These are phyloP conservation scores for Monosporascus sp. DNA, from an alignment of 2,329 filamentous ascomycete genomes.

Conservation along the genomic window DNA sequence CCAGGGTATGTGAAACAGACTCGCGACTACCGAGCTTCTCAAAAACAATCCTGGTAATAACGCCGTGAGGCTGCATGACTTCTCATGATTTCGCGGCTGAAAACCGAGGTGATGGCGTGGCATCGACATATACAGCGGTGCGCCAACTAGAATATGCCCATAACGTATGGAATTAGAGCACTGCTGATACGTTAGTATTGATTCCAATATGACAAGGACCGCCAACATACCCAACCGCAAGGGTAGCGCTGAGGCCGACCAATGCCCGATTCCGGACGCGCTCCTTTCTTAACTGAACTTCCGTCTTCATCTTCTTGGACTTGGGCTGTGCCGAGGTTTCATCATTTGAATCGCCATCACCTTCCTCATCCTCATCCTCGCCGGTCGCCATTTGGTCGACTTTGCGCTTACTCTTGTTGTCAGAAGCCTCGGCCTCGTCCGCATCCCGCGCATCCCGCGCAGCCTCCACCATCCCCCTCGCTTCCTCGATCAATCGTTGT, in stretches of 20 bases:
- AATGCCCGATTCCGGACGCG: slow-evolving; percentile 81
- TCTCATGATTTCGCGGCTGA: neutral
- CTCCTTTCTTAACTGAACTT: slow-evolving; percentile 77
- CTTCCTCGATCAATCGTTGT: slow-evolving; percentile 76
- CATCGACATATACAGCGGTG: neutral
- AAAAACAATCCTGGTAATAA: slow-evolving; percentile 1
- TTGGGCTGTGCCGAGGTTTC: slow-evolving; percentile 38
- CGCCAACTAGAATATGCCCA: slow-evolving; percentile 40
- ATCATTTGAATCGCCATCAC: slow-evolving; percentile 35
- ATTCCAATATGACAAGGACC: neutral
- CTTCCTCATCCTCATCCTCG: slow-evolving; percentile 51
- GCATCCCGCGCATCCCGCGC: slow-evolving; percentile 37
- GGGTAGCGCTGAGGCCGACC: slow-evolving; percentile 77
- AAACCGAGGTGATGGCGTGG: neutral
- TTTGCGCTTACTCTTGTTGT: slow-evolving; percentile 65
- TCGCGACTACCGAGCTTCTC: slow-evolving; percentile 7
- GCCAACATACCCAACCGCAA: slow-evolving; percentile 79
- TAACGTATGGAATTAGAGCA: slow-evolving; percentile 46
- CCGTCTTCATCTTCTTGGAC: slow-evolving; percentile 75
- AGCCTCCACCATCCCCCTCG: slow-evolving; percentile 79
- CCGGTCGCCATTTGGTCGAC: slow-evolving; percentile 66
- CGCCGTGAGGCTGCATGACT: neutral
- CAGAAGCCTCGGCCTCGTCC: slow-evolving; percentile 31
- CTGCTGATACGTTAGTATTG: slow-evolving; percentile 9
- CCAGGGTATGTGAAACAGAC: slow-evolving; percentile 17